phyloP scores from a whole-genome alignment of 208 protist species.

The Acanthamoeba culbertsoni region DNA sequence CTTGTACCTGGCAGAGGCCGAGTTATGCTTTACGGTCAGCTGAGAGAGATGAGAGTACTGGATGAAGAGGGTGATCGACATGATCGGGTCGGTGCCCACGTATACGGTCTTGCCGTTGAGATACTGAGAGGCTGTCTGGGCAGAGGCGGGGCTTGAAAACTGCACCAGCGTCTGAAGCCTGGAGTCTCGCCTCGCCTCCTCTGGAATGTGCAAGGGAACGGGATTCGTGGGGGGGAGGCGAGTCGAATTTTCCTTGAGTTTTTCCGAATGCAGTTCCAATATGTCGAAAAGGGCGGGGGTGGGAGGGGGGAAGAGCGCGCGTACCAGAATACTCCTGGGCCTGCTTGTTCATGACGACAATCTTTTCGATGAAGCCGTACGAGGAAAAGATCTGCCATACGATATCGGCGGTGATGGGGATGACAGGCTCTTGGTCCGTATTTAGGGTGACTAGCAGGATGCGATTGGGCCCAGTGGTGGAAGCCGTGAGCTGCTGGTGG shows the following conservation, averaged over 20 bases:
- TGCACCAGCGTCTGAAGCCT: not conserved
- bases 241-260: too few species aligned
- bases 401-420: constrained; percentile 37
- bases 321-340: not conserved
- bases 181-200: not conserved
- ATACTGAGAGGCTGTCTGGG: not conserved
- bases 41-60: constrained; percentile 41
- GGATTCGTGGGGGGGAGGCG: not conserved
- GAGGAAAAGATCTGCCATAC: constrained; percentile 49
- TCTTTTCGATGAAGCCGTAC: constrained; percentile 56
- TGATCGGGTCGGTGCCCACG: constrained; percentile 31
- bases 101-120: too few species aligned
- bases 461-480: not conserved
- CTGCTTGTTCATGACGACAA: constrained; percentile 46
- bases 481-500: not conserved
- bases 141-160: constrained; percentile 3
- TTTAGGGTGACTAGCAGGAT: constrained; percentile 45
- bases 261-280: too few species aligned
- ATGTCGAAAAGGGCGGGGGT: too few species aligned
- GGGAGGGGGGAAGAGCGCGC: not conserved
- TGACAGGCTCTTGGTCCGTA: not conserved
- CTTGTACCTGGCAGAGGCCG: constrained; percentile 23
- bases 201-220: not conserved
- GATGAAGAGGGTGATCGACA: constrained; percentile 43
- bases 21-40: constrained; percentile 36